Evolutionary conservation across 2,329 filamentous ascomycete species (phyloP).

Genomic region (Trichoderma afroharzianum): DNA sequence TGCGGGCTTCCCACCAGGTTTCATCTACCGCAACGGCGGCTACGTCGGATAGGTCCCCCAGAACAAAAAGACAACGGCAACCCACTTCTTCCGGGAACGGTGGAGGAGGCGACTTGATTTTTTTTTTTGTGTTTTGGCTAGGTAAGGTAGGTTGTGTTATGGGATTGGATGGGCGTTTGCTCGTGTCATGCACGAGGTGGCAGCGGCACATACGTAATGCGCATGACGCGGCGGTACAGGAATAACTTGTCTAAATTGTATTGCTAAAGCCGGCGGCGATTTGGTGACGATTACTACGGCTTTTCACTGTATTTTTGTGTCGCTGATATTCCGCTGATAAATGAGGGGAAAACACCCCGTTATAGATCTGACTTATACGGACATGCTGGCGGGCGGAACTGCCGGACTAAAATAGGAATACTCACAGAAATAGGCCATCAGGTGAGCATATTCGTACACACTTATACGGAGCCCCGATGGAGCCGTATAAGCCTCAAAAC

Average conservation of each 20-base stretch:
- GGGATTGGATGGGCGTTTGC: background rate
- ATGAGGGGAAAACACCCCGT: background rate
- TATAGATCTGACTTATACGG: background rate
- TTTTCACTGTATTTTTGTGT: background rate
- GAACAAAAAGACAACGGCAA: background rate
- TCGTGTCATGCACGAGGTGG: background rate
- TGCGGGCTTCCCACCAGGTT: background rate
- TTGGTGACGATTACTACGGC: background rate
- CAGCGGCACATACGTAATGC: conserved; percentile 9
- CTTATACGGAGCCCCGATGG: background rate
- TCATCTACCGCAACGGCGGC: background rate
- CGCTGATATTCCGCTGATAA: background rate
- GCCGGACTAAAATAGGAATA: background rate
- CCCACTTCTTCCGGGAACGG: background rate
- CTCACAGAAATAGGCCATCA: background rate
- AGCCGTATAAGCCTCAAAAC: background rate
- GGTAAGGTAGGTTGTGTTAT: background rate
- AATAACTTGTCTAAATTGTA: background rate
- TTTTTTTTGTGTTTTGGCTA: background rate
- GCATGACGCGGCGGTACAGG: background rate
- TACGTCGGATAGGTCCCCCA: background rate
- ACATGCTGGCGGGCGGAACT: background rate
- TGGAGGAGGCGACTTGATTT: background rate
- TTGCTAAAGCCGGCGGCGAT: background rate
- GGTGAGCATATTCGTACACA: background rate